Evolutionary conservation across 768 basidiomycete genomes (phyloP).

Genomic region (Podaxis sp.): DNA sequence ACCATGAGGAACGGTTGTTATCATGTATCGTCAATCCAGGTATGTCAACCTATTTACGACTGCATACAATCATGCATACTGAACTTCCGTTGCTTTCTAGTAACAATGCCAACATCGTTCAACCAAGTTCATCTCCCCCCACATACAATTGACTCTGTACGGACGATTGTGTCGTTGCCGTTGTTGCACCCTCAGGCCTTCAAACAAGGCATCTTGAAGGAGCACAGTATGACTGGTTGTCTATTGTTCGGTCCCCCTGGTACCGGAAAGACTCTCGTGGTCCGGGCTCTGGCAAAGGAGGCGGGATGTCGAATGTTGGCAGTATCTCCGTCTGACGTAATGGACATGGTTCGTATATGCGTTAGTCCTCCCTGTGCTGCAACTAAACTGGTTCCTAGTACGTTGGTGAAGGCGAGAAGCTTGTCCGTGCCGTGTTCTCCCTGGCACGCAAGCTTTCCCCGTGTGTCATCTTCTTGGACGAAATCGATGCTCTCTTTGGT

Average conservation of each 20-base stretch:
- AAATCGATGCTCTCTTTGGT: constrained; percentile 91
- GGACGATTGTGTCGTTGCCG: constrained; percentile 89
- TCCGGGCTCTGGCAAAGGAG: constrained; percentile 89
- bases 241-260: constrained; percentile 93
- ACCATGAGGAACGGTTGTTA: constrained; percentile 79
- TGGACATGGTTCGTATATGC: constrained; percentile 77
- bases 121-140: constrained; percentile 84
- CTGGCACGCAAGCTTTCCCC: constrained; percentile 85
- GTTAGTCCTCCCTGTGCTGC: not conserved
- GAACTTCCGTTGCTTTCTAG: constrained; percentile 27
- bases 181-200: constrained; percentile 87
- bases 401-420: constrained; percentile 87
- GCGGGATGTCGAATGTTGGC: constrained; percentile 93
- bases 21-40: constrained; percentile 85
- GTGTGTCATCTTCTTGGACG: constrained; percentile 93
- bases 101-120: constrained; percentile 79
- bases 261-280: constrained; percentile 84
- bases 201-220: constrained; percentile 83
- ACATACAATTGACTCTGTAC: constrained; percentile 88
- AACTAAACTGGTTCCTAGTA: constrained; percentile 46
- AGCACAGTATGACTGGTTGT: constrained; percentile 89
- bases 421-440: constrained; percentile 86
- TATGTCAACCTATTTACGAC: constrained; percentile 30
- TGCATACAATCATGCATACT: not conserved
- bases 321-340: constrained; percentile 89